These are phyloP conservation scores for Blumeriella jaapii DNA, from an alignment of 2,329 filamentous ascomycete species.

Conservation along the genomic window DNA sequence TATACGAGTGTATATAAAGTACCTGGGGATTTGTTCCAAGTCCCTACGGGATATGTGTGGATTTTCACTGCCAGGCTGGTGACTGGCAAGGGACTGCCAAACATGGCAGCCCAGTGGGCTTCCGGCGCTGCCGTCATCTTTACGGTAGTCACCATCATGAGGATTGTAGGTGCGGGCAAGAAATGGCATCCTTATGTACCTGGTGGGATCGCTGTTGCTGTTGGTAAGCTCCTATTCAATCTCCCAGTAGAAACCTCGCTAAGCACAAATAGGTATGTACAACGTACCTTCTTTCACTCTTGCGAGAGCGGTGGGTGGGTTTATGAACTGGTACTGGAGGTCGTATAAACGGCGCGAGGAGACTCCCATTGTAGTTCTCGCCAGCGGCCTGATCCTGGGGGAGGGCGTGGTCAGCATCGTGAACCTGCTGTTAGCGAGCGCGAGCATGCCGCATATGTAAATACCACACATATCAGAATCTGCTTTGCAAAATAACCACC, in stretches of 20 bases:
- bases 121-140: constrained; percentile 65
- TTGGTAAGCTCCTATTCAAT: constrained; percentile 44
- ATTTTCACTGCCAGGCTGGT: constrained; percentile 91
- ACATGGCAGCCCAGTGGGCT: constrained; percentile 74
- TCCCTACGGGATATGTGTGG: constrained; percentile 94
- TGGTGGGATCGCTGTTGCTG: constrained; percentile 89
- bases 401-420: constrained; percentile 88
- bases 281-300: constrained; percentile 94
- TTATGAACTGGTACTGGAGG: constrained; percentile 69
- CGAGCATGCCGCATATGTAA: constrained; percentile 58
- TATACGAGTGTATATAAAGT: constrained; percentile 87
- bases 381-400: constrained; percentile 79
- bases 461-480: not conserved
- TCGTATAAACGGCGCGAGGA: constrained; percentile 40
- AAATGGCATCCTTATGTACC: constrained; percentile 69
- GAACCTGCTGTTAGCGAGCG: constrained; percentile 72
- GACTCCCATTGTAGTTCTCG: constrained; percentile 80
- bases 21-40: constrained; percentile 81
- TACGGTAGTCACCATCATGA: constrained; percentile 54
- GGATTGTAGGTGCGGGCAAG: constrained; percentile 43
- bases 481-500: not conserved
- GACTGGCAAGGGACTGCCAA: constrained; percentile 77
- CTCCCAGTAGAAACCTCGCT: constrained; percentile 1
- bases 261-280: constrained; percentile 62
- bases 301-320: constrained; percentile 71